Evolutionary conservation across 257 asterid genomes (phyloP).

Genomic region (Handroanthus guayacan): DNA sequence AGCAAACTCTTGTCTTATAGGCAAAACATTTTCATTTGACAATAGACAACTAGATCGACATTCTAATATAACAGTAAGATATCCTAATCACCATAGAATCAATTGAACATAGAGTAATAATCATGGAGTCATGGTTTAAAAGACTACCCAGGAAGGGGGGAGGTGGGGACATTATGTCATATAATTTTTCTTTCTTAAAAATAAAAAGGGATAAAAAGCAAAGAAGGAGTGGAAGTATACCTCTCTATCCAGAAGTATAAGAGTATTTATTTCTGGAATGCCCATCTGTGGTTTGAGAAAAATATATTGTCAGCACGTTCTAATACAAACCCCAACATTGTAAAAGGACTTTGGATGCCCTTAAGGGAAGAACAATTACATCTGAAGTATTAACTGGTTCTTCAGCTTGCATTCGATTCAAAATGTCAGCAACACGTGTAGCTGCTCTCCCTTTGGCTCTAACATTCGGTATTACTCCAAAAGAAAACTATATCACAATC

Average conservation of each 20-base stretch:
- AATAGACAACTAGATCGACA: constrained; percentile 6
- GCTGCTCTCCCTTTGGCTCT: constrained; percentile 98
- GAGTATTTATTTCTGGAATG: constrained; percentile 88
- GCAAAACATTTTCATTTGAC: background rate
- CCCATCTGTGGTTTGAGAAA: constrained; percentile 57
- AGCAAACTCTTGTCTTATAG: constrained; percentile 19
- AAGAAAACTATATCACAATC: constrained; percentile 67
- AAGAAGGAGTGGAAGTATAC: constrained; percentile 43
- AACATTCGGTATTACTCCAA: constrained; percentile 91
- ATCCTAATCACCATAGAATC: background rate
- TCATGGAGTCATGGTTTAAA: background rate
- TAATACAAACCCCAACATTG: background rate
- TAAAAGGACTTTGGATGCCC: constrained; percentile 14
- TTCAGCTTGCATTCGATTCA: constrained; percentile 90
- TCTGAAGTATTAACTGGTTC: constrained; percentile 83
- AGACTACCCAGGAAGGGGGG: background rate
- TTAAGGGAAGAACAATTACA: constrained; percentile 48
- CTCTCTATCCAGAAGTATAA: constrained; percentile 95
- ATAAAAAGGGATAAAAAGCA: constrained; percentile 16
- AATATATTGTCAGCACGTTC: constrained; percentile 26
- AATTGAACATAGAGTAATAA: background rate
- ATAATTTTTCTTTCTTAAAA: background rate
- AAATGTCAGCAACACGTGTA: constrained; percentile 84
- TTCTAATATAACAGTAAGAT: constrained; percentile 14
- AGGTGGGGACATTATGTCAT: constrained; percentile 6